Base-by-base conservation (phyloP, 495 filamentous ascomycete genomes). In the Podospora anserina region DNA sequence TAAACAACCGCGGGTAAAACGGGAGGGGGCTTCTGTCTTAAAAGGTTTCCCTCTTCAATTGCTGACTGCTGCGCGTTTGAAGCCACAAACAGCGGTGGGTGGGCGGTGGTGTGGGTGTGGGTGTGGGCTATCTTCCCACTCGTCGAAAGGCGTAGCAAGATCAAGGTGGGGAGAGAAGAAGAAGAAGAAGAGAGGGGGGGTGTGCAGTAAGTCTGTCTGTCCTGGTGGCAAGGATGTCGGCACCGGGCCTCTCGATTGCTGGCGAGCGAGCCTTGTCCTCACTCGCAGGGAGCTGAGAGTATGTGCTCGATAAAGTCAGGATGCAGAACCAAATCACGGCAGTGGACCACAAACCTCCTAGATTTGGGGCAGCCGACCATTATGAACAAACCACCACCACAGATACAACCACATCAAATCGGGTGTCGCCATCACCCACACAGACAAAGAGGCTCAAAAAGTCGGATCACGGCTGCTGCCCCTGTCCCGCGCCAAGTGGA, bases 11-110 rank as follows among this genome's bases (percentile, higher is more conserved):
- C 13, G n/a, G 30, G 2, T 26, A 30, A 28, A 61, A 28, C 7
- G 18, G 61, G 30, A 20, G 19, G 30, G 61, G 30, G 61, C 5
- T 3, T 16, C 20, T 32, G 0, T 19, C 30, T 63, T 34, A 63
- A 20, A 20, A 63, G 30, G 30, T 32, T 49, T 19, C 27, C 30
- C 28, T 20, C 28, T 5, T 63, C 20, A 63, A 34, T 11, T 32
- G 30, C 30, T 5, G 60, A 23, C 13, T 62, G 60, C 26, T 32
- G 27, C 20, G 27, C 27, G 27, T 63, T 30, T 20, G 30, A 39
- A 49, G 61, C 61, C 32, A 63, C 61, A 53, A 53, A 63, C 49
- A 63, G 61, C 61, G 61, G 32, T 44, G 61, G 61, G 61, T 23
- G 23, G 23, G 23, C 2, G 23, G 23, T 49, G 28, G 61, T 63